phyloP scores from a whole-genome alignment of 805 yeast genomes.

The Saccharomyces jurei region DNA sequence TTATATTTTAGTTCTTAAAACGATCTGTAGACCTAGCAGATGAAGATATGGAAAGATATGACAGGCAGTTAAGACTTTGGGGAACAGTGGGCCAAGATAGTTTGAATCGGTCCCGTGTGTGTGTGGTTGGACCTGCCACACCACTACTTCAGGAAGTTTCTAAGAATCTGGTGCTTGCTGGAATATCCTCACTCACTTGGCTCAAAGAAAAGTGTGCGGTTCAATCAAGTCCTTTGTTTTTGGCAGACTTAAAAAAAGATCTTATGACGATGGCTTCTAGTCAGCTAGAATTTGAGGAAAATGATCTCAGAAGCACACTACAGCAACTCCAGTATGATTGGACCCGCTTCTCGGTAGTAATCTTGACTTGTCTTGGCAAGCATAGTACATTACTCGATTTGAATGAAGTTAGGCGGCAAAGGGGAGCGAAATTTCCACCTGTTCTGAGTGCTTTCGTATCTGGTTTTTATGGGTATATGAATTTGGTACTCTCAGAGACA shows the following conservation, averaged over 20 bases:
- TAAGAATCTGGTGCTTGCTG: slow-evolving; percentile 75
- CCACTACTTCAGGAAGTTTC: slow-evolving; percentile 57
- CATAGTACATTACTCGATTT: neutral
- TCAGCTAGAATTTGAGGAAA: neutral
- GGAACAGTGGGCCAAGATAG: slow-evolving; percentile 63
- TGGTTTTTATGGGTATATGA: slow-evolving; percentile 61
- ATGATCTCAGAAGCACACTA: neutral
- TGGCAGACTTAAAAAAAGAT: neutral
- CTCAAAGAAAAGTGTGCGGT: neutral
- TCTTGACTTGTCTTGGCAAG: neutral
- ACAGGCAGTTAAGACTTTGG: slow-evolving; percentile 87
- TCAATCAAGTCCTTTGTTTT: neutral
- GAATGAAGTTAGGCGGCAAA: neutral
- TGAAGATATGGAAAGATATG: slow-evolving; percentile 46
- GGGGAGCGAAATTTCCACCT: slow-evolving; percentile 29
- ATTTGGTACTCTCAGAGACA: slow-evolving; percentile 46
- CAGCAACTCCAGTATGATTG: neutral
- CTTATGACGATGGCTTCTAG: neutral
- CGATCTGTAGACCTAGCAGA: neutral
- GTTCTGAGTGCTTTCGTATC: slow-evolving; percentile 24
- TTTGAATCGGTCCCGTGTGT: slow-evolving; percentile 49
- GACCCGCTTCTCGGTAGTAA: neutral
- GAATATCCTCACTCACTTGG: slow-evolving; percentile 28
- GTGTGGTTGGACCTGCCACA: slow-evolving; percentile 52
- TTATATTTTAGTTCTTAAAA: neutral